These are phyloP conservation scores for Podospora conica DNA, from an alignment of 495 filamentous ascomycete genomes.

Conservation along the genomic window DNA sequence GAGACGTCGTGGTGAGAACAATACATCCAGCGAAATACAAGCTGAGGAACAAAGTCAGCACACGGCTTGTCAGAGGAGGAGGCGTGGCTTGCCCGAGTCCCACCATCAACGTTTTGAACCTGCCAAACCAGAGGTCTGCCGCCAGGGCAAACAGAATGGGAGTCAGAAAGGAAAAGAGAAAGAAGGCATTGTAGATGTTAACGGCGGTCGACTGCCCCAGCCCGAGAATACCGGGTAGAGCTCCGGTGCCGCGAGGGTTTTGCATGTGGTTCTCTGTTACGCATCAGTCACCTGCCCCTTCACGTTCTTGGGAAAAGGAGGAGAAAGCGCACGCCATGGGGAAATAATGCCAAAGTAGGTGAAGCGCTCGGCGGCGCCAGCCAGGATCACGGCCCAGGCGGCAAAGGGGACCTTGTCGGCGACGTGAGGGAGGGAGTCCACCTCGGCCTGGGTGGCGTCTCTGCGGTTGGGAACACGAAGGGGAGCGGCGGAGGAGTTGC, in stretches of 20 bases:
- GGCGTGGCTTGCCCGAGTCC: constrained; percentile 22
- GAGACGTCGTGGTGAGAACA: constrained; percentile 44
- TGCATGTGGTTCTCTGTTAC: constrained; percentile 25
- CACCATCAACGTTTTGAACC: constrained; percentile 23
- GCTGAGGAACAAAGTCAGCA: background rate
- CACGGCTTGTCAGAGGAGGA: background rate
- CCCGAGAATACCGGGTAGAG: constrained; percentile 34
- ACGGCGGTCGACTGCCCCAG: constrained; percentile 39
- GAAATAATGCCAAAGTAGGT: constrained; percentile 21
- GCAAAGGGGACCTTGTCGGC: constrained; percentile 17
- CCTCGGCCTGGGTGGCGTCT: constrained; percentile 19
- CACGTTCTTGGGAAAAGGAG: background rate
- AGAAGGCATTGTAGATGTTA: constrained; percentile 47
- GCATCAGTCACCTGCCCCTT: background rate
- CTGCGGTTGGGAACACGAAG: background rate
- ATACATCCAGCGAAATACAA: constrained; percentile 46
- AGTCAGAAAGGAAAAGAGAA: constrained; percentile 38
- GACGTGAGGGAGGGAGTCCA: constrained; percentile 13
- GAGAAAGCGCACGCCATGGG: constrained; percentile 16
- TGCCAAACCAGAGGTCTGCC: constrained; percentile 28
- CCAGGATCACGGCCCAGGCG: constrained; percentile 19
- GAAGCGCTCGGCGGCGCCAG: constrained; percentile 19
- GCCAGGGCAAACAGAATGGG: constrained; percentile 27
- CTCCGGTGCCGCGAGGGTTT: constrained; percentile 10
- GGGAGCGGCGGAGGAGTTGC: background rate